phyloP scores from a whole-genome alignment of 352 stramenopile genomes.

The Pythium vanterpoolii region DNA sequence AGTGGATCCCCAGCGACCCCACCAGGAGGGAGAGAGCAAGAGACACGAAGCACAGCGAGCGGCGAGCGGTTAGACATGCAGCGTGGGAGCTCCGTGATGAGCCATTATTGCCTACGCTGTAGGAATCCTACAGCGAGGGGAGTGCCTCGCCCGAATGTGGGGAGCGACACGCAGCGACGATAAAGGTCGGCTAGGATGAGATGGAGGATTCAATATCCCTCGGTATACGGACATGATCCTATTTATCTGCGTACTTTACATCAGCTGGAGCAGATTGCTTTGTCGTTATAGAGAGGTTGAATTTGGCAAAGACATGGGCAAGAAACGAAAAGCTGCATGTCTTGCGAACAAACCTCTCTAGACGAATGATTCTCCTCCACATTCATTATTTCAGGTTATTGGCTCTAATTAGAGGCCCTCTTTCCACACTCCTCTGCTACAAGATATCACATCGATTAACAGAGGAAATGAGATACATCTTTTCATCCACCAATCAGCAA shows the following conservation, averaged over 20 bases:
- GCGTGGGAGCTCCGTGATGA: background rate
- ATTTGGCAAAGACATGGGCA: conserved; percentile 24
- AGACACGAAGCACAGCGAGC: conserved; percentile 22
- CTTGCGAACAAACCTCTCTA: conserved; percentile 5
- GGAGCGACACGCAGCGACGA: conserved; percentile 10
- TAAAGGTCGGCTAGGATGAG: background rate
- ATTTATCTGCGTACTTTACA: background rate
- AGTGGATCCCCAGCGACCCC: background rate
- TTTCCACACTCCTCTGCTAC: background rate
- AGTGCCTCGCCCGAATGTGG: background rate
- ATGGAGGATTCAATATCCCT: conserved; percentile 1
- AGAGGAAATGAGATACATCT: conserved; percentile 1
- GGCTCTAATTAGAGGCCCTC: background rate
- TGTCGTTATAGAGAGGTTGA: conserved; percentile 13
- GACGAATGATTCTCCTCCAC: background rate
- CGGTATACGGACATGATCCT: conserved; percentile 1
- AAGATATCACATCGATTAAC: background rate
- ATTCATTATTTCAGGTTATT: background rate
- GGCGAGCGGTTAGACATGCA: conserved; percentile 16
- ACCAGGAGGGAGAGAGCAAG: conserved; percentile 7
- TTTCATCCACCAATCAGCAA: conserved; percentile 14
- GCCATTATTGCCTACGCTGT: background rate
- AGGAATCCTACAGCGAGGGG: background rate
- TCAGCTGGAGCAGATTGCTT: background rate
- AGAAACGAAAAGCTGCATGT: conserved; percentile 14